Evolutionary conservation across 352 stramenopile species (phyloP).

Genomic region (Phytophthora sp.): DNA sequence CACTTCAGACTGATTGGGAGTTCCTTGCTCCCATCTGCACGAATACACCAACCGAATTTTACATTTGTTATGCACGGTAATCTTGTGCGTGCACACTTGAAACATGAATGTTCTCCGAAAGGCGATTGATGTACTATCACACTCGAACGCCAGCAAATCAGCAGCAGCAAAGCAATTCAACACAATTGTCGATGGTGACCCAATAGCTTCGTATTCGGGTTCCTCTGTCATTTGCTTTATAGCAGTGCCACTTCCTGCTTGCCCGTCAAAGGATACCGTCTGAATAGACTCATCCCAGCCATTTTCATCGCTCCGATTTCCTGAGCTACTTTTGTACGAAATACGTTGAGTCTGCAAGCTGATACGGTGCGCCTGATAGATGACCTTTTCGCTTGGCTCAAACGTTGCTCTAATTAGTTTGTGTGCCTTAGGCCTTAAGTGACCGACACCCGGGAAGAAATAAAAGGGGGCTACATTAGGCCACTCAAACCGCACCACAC

Average conservation of each 20-base stretch:
- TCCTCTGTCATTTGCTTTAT: conserved; percentile 41
- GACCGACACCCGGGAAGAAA: conserved; percentile 77
- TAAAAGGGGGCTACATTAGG: conserved; percentile 56
- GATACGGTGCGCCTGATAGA: conserved; percentile 48
- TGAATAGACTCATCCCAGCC: conserved; percentile 86
- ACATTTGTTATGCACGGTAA: conserved; percentile 73
- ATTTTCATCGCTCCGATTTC: conserved; percentile 24
- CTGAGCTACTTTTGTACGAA: conserved; percentile 36
- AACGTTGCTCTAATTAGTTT: conserved; percentile 86
- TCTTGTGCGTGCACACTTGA: conserved; percentile 79
- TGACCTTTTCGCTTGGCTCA: conserved; percentile 38
- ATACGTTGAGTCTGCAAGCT: conserved; percentile 62
- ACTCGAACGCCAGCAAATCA: conserved; percentile 65
- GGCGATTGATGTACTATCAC: conserved; percentile 56
- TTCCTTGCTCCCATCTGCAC: conserved; percentile 58
- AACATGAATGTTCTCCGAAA: conserved; percentile 91
- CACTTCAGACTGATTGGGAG: conserved; percentile 8
- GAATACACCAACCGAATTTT: conserved; percentile 65
- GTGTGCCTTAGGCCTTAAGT: conserved; percentile 62
- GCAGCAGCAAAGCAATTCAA: conserved; percentile 75
- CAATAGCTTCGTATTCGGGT: conserved; percentile 52
- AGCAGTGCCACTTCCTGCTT: conserved; percentile 6
- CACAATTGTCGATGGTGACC: conserved; percentile 37
- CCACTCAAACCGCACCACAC: conserved; percentile 80
- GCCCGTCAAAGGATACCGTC: conserved; percentile 58